These are phyloP conservation scores for Fusarium liriodendri DNA, from an alignment of 2,329 filamentous ascomycete species.

Conservation along the genomic window DNA sequence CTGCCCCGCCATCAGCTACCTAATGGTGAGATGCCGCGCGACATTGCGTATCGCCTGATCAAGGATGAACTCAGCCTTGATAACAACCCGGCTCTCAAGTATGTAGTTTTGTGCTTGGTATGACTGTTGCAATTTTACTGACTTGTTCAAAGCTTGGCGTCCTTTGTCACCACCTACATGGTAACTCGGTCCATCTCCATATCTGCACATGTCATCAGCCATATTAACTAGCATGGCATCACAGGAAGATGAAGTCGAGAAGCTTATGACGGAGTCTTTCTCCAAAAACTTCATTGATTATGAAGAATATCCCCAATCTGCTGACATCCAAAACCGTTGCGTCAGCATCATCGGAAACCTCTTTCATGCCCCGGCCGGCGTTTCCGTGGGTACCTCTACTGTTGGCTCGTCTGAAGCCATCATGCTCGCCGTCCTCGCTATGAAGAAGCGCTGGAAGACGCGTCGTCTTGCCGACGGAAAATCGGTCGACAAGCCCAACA, in stretches of 20 bases:
- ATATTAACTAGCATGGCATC: background rate
- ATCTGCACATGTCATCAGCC: background rate
- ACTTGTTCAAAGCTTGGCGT: slow-evolving; percentile 73
- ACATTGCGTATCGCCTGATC: slow-evolving; percentile 94
- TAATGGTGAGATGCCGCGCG: slow-evolving; percentile 86
- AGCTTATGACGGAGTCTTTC: slow-evolving; percentile 91
- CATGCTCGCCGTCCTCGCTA: slow-evolving; percentile 84
- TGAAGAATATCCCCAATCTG: slow-evolving; percentile 83
- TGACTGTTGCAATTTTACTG: background rate
- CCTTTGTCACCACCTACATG: slow-evolving; percentile 97
- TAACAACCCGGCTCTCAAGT: slow-evolving; percentile 88
- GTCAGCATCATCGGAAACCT: slow-evolving; percentile 90
- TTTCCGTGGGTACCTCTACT: slow-evolving; percentile 85
- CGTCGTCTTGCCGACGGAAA: slow-evolving; percentile 85
- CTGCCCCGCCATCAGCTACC: slow-evolving; percentile 88
- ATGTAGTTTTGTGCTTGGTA: slow-evolving; percentile 41
- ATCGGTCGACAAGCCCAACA: slow-evolving; percentile 82
- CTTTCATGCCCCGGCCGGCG: slow-evolving; percentile 80
- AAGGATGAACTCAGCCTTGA: slow-evolving; percentile 92
- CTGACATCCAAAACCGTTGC: slow-evolving; percentile 90
- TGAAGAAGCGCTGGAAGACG: slow-evolving; percentile 95
- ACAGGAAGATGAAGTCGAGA: slow-evolving; percentile 91
- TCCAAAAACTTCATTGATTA: slow-evolving; percentile 96
- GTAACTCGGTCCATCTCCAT: slow-evolving; percentile 53
- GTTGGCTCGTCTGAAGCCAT: slow-evolving; percentile 91